Base-by-base conservation (phyloP, 2,329 filamentous ascomycete genomes). In the Westerdykella sp. region DNA sequence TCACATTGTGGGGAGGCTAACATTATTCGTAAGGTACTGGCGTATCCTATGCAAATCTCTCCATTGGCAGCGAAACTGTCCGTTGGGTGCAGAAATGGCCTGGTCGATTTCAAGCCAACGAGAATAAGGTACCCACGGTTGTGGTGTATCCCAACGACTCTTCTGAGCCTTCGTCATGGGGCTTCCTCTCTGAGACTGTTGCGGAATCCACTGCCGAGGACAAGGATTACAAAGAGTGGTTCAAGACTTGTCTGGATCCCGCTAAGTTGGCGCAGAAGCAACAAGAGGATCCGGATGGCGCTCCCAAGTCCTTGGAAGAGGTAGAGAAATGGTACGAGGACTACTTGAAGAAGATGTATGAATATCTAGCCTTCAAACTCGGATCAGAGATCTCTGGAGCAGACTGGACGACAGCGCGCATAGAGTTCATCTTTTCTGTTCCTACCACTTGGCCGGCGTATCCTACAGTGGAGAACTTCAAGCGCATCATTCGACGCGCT, bases 371-470 rank as follows among this genome's bases (percentile, higher is more conserved):
- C 42, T 55, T 57, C 45, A 63, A 61, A 18, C 45, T 68, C 1
- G 55, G 55, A 9, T 43, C 51, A 0, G 68, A 73, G 31, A 69
- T 64, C 12, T 48, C 48, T 65, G 0, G 69, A 66, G 53, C 62
- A 57, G 22, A 55, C 34, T 41, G 69, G 70, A 10, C 54, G 52
- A n/a, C 57, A 30, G 67, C 75, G 42, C 62, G 61, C 0, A 71
- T 80, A 1, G 69, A 74, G 32, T 80, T 79, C 50, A 60, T 79
- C 7, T 80, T 80, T 59, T 76, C 73, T 37, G 75, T 78, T 1
- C 77, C 77, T 0, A 80, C 77, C 1, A 79, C 77, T 0, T 80
- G 77, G 77, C 68, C 66, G 9, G 72, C 63, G 2, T 64, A 74
- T 44, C 67, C 68, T 6, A 71, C 73, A 2, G 72, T 79, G 40